Evolutionary conservation across 2,329 filamentous ascomycete genomes (phyloP).

Genomic region (Epichloe uncinata): DNA sequence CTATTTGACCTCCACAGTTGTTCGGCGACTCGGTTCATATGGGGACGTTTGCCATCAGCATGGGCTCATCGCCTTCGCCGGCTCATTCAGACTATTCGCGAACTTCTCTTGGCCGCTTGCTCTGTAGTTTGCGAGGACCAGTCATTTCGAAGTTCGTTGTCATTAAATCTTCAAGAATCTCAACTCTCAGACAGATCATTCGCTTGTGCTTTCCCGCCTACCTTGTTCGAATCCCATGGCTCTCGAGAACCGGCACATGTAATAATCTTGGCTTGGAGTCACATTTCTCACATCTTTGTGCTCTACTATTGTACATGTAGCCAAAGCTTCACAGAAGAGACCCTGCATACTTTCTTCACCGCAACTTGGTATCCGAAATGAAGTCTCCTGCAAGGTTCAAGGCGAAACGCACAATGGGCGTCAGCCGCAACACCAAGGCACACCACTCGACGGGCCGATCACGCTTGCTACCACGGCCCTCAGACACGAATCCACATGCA

Average conservation of each 20-base stretch:
- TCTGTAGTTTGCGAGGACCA: neutral
- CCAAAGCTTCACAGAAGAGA: neutral
- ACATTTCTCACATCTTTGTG: too few species aligned
- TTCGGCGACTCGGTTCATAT: too few species aligned
- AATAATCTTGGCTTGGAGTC: neutral
- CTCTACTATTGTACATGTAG: too few species aligned
- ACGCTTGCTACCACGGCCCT: conserved; percentile 41
- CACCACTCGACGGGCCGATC: conserved; percentile 36
- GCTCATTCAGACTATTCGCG: neutral
- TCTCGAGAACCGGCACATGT: neutral
- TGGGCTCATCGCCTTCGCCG: neutral
- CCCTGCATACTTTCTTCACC: too few species aligned
- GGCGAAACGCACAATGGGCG: conserved; percentile 27
- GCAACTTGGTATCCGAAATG: conserved; percentile 16
- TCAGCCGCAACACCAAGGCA: conserved; percentile 42
- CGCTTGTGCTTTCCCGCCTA: too few species aligned
- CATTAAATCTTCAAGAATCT: too few species aligned
- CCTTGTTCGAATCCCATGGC: too few species aligned
- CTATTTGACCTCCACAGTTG: neutral
- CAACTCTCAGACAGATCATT: too few species aligned
- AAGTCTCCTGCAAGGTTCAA: conserved; percentile 37
- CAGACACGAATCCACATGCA: conserved; percentile 31
- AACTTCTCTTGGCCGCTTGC: neutral
- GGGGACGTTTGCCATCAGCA: neutral
- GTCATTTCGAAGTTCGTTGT: neutral